phyloP scores from a whole-genome alignment of 192 early-diverging fungal genomes.

The Gigaspora rosea region DNA sequence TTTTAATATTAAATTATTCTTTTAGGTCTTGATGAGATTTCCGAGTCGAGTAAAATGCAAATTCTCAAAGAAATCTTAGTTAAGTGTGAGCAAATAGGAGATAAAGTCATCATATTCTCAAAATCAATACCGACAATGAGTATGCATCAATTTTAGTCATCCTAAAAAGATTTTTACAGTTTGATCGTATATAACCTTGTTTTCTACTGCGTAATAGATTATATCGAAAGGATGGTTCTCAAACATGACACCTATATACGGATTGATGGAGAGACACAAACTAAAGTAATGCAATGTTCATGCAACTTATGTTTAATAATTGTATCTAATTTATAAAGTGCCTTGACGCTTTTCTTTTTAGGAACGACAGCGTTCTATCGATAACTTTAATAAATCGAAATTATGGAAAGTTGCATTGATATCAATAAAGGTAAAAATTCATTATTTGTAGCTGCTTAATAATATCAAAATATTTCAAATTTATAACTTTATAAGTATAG shows the following conservation, averaged over 20 bases:
- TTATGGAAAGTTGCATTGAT: constrained; percentile 18
- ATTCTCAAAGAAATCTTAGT: constrained; percentile 62
- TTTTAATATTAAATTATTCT: not conserved
- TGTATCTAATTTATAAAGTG: constrained; percentile 18
- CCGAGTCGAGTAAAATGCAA: constrained; percentile 44
- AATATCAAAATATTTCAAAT: not conserved
- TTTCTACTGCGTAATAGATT: not conserved
- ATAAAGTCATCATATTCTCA: constrained; percentile 77
- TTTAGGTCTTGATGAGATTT: constrained; percentile 37
- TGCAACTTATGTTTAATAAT: not conserved
- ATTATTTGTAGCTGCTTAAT: not conserved
- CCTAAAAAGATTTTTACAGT: not conserved
- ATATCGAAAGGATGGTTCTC: not conserved
- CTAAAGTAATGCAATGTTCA: constrained; percentile 11
- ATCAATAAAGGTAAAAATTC: not conserved
- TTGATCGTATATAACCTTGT: not conserved
- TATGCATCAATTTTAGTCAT: constrained; percentile 35
- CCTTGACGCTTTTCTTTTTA: constrained; percentile 35
- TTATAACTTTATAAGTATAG: constrained; percentile 35
- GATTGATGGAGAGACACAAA: constrained; percentile 52
- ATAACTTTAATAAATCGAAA: not conserved
- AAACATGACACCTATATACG: constrained; percentile 35
- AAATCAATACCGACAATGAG: constrained; percentile 69
- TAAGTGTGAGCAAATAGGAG: constrained; percentile 44
- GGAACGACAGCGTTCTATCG: not conserved